These are phyloP conservation scores for Pleurostoma richardsiae DNA, from an alignment of 2,329 filamentous ascomycete species.

Conservation along the genomic window DNA sequence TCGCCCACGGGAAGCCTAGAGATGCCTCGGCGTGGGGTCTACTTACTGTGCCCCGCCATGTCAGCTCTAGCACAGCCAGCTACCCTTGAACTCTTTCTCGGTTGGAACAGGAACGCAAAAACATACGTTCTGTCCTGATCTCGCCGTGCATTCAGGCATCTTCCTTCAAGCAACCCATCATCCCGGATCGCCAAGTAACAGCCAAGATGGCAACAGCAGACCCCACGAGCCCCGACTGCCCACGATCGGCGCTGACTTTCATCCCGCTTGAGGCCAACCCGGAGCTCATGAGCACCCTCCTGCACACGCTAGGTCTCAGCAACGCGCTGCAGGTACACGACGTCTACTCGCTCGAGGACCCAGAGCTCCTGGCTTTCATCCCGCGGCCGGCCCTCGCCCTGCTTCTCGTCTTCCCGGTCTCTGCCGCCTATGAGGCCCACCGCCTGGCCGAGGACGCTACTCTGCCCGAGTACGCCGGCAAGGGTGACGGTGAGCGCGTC, in stretches of 20 bases:
- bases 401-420: constrained; percentile 87
- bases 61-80: too few species aligned
- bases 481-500: constrained; percentile 67
- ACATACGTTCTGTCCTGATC: too few species aligned
- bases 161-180: too few species aligned
- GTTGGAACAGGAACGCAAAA: too few species aligned
- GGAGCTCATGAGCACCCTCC: constrained; percentile 77
- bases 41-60: too few species aligned
- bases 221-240: constrained; percentile 17
- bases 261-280: constrained; percentile 71
- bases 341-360: constrained; percentile 85
- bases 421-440: constrained; percentile 70
- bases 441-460: constrained; percentile 68
- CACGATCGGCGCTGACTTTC: constrained; percentile 38
- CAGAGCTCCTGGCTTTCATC: constrained; percentile 77
- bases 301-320: constrained; percentile 82
- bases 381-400: constrained; percentile 85
- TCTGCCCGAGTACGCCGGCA: constrained; percentile 58
- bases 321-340: constrained; percentile 75
- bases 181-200: too few species aligned
- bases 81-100: too few species aligned
- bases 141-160: too few species aligned
- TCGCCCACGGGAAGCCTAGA: too few species aligned
- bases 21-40: too few species aligned
- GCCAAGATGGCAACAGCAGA: too few species aligned